phyloP scores from a whole-genome alignment of 139 green algal genomes.

The Chlorella sp. region DNA sequence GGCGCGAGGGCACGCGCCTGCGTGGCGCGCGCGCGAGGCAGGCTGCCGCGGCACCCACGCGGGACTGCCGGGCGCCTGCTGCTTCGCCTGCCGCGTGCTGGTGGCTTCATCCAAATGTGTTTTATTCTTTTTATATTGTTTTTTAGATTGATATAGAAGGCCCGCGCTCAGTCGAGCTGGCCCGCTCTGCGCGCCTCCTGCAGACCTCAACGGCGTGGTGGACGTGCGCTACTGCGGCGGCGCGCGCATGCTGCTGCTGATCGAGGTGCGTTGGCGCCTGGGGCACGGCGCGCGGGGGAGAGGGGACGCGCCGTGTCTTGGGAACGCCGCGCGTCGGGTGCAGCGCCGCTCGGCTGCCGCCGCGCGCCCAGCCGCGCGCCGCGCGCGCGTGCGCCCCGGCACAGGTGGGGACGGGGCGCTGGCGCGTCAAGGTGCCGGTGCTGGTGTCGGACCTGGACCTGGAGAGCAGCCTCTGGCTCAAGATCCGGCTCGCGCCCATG shows the following conservation, averaged over 20 bases:
- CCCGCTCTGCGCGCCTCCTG: background rate
- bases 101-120: background rate
- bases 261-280: conserved; percentile 86
- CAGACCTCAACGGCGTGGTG: conserved; percentile 86
- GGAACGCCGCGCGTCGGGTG: no score
- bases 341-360: no score
- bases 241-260: conserved; percentile 88
- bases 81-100: background rate
- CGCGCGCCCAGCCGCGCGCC: no score
- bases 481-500: conserved; percentile 91
- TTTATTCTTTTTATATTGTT: background rate
- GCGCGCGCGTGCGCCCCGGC: no score
- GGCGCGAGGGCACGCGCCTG: no score
- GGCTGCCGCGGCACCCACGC: no score
- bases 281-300: no score
- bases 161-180: no score
- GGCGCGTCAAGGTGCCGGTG: conserved; percentile 65
- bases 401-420: conserved; percentile 40
- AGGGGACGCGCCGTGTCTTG: no score
- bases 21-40: no score
- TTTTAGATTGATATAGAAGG: no score
- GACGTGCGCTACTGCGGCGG: conserved; percentile 91
- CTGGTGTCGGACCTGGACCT: conserved; percentile 93
- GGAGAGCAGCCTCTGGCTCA: conserved; percentile 93
- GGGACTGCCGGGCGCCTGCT: background rate